Evolutionary conservation across 1,284 basidiomycete species (phyloP).

Genomic region (Mycosarcoma maydis): DNA sequence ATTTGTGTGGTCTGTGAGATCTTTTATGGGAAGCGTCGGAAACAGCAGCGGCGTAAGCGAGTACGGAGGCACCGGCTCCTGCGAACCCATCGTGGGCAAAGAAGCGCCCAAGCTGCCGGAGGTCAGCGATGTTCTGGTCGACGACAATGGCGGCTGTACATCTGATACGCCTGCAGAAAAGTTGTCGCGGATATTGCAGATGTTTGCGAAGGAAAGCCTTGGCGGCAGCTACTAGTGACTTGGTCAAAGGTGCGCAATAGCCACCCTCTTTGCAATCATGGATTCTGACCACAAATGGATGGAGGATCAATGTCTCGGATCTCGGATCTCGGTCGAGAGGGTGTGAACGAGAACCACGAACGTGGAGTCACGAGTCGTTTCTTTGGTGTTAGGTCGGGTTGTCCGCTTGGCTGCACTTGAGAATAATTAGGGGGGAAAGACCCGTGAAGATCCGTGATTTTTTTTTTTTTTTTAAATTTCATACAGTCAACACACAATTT

Average conservation of each 20-base stretch:
- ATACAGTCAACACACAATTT: no score
- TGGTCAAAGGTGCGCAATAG: conserved; percentile 2
- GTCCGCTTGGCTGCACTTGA: no score
- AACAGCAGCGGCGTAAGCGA: conserved; percentile 46
- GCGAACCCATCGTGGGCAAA: conserved; percentile 2
- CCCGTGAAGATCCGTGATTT: no score
- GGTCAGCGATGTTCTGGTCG: background rate
- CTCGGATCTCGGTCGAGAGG: conserved; percentile 33
- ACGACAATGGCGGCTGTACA: background rate
- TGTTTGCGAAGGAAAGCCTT: no score
- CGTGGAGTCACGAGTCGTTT: no score
- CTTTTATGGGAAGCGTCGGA: conserved; percentile 38
- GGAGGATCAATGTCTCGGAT: conserved; percentile 10
- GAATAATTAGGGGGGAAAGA: no score
- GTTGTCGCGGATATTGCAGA: no score
- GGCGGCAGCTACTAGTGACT: no score
- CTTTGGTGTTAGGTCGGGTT: no score
- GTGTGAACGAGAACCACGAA: conserved; percentile 6
- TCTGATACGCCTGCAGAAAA: no score
- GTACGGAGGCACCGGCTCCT: conserved; percentile 43
- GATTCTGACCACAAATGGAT: no score
- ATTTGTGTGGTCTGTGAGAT: conserved; percentile 4
- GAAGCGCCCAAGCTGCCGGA: background rate
- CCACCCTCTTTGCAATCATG: conserved; percentile 6
- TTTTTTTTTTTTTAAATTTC: no score